Evolutionary conservation across 352 stramenopile species (phyloP).

Genomic region (Plasmopara halstedii): DNA sequence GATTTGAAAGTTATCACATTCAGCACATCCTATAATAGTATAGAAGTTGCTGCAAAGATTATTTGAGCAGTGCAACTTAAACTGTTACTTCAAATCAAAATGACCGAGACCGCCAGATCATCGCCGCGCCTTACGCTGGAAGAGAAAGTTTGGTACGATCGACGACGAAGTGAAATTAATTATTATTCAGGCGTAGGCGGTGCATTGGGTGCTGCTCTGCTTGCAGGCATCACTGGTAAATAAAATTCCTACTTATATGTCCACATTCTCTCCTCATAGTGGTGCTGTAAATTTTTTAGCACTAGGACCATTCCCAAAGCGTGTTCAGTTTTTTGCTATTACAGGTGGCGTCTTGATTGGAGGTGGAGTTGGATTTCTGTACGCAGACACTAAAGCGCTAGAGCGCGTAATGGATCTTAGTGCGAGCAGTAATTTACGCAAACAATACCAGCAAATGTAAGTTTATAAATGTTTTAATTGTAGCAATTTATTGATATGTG

Average conservation of each 20-base stretch:
- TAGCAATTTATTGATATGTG: too few relatives aligned
- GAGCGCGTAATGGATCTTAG: conserved; percentile 69
- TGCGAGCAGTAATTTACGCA: conserved; percentile 62
- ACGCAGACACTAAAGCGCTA: conserved; percentile 64
- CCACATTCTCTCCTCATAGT: not conserved
- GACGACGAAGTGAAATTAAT: conserved; percentile 54
- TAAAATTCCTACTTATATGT: not conserved
- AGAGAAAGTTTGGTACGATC: conserved; percentile 79
- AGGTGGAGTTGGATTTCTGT: conserved; percentile 49
- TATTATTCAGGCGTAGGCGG: conserved; percentile 57
- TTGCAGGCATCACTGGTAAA: conserved; percentile 49
- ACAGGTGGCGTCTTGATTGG: conserved; percentile 52
- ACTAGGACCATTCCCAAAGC: conserved; percentile 57
- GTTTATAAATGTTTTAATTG: too few relatives aligned
- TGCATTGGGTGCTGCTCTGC: conserved; percentile 39
- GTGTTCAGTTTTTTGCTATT: conserved; percentile 54
- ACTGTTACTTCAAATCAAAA: not conserved
- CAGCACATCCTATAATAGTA: too few relatives aligned
- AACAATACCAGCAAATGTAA: conserved; percentile 77
- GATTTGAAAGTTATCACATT: too few relatives aligned
- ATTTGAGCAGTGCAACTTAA: too few relatives aligned
- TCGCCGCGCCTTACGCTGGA: conserved; percentile 58
- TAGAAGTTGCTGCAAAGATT: too few relatives aligned
- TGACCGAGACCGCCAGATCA: not conserved
- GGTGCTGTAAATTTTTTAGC: conserved; percentile 14